A percentile compares a stretch with the other conserved stretches of the same genome.
These are phyloP conservation scores for Penicillium polonicum DNA, from an alignment of 2,329 filamentous ascomycete species.

Conservation along the genomic window DNA sequence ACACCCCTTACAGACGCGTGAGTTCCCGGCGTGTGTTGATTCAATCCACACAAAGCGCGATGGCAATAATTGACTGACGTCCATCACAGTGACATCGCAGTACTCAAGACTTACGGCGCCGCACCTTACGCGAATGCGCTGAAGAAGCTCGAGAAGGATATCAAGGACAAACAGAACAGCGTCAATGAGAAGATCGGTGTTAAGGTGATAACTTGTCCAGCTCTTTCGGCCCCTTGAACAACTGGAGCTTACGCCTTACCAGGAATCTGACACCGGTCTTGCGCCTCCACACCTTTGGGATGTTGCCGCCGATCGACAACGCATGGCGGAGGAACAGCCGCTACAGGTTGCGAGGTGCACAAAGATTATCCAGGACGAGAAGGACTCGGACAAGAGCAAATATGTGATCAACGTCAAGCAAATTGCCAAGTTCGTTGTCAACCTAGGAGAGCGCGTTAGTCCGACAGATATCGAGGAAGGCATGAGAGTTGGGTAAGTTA, in stretches of 20 bases:
- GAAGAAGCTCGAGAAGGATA: conserved; percentile 98
- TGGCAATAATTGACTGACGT: conserved; percentile 32
- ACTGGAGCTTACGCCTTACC: conserved; percentile 27
- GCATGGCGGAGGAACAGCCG: conserved; percentile 97
- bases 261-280: conserved; percentile 98
- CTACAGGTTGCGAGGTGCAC: conserved; percentile 97
- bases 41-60: background rate
- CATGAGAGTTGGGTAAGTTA: conserved; percentile 81
- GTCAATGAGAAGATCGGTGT: conserved; percentile 96
- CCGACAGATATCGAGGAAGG: conserved; percentile 99
- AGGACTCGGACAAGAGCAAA: conserved; percentile 96
- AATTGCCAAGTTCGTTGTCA: conserved; percentile 98
- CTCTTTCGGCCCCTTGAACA: conserved; percentile 14
- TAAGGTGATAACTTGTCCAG: conserved; percentile 35
- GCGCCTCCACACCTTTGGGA: conserved; percentile 99
- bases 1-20: conserved; percentile 95
- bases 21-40: conserved; percentile 36
- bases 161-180: conserved; percentile 97
- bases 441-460: conserved; percentile 92
- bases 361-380: conserved; percentile 97
- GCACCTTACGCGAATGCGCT: conserved; percentile 90
- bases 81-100: conserved; percentile 82
- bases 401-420: conserved; percentile 99
- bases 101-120: conserved; percentile 97
- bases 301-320: conserved; percentile 93